Evolutionary conservation across 176 grass and related monocot genomes (phyloP).

Genomic region (Eleusine indica): DNA sequence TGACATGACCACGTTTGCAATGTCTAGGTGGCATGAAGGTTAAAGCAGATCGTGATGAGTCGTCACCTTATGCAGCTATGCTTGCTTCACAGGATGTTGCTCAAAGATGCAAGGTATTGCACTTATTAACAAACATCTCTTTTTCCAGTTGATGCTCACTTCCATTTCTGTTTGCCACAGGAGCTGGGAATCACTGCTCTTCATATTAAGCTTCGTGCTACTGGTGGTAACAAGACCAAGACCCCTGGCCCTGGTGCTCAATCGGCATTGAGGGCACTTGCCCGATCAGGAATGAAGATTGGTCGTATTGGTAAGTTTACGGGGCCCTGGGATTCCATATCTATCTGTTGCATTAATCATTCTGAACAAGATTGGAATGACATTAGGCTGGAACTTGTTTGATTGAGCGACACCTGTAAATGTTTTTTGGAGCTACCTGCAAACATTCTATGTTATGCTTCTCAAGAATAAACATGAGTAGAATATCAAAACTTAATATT

Average conservation of each 20-base stretch:
- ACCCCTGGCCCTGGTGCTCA: constrained; percentile 54
- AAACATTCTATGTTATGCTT: too few relatives aligned
- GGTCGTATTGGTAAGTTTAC: constrained; percentile 53
- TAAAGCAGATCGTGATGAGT: constrained; percentile 68
- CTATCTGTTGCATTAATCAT: not conserved
- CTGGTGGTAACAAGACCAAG: constrained; percentile 65
- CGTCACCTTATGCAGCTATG: constrained; percentile 69
- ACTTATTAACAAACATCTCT: not conserved
- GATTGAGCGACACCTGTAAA: not conserved
- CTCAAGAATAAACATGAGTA: not conserved
- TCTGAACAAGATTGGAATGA: not conserved
- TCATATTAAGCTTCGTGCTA: constrained; percentile 61
- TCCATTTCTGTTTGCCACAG: not conserved
- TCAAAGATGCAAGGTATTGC: constrained; percentile 62
- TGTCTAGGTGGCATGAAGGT: constrained; percentile 58
- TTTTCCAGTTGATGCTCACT: not conserved
- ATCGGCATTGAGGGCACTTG: constrained; percentile 56
- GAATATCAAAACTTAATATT: not conserved
- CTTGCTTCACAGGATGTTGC: constrained; percentile 69
- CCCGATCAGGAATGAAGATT: constrained; percentile 63
- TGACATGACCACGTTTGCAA: not conserved
- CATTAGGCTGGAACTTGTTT: not conserved
- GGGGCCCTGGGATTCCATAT: too few relatives aligned
- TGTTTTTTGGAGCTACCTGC: too few relatives aligned
- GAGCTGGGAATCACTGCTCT: constrained; percentile 58